A percentile compares a stretch with the other conserved stretches of the same genome.
Evolutionary conservation across 1,284 basidiomycete genomes (phyloP).

Genomic region (Tilletia setariae): DNA sequence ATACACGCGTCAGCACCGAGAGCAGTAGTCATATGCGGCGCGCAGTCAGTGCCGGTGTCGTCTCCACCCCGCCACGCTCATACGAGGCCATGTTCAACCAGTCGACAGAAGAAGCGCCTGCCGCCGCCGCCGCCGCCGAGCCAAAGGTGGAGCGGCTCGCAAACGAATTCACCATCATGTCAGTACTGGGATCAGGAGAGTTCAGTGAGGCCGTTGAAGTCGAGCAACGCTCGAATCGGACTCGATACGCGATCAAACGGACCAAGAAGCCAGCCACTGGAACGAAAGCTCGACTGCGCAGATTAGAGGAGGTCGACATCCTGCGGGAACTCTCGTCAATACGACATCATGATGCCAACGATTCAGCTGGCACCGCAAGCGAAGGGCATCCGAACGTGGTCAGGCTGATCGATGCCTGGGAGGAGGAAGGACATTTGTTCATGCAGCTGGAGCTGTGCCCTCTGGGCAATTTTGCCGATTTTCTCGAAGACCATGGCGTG

Average conservation of each 20-base stretch:
- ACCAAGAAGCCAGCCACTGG: conserved; percentile 85
- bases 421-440: conserved; percentile 82
- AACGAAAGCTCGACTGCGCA: conserved; percentile 74
- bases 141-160: conserved; percentile 34
- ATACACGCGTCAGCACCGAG: conserved; percentile 8
- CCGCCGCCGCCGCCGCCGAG: not conserved
- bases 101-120: not conserved
- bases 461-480: conserved; percentile 82
- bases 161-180: conserved; percentile 68
- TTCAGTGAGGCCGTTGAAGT: conserved; percentile 94
- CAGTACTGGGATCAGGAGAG: conserved; percentile 83
- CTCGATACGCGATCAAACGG: conserved; percentile 85
- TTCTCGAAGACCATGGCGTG: conserved; percentile 88
- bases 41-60: conserved; percentile 11
- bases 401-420: conserved; percentile 92
- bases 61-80: conserved; percentile 7
- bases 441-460: conserved; percentile 95
- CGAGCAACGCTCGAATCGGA: conserved; percentile 64
- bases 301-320: conserved; percentile 93
- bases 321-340: conserved; percentile 69
- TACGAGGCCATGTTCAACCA: conserved; percentile 9
- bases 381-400: conserved; percentile 72
- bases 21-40: conserved; percentile 14
- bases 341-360: conserved; percentile 20
- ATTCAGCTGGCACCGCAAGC: conserved; percentile 26